phyloP scores from a whole-genome alignment of 129 eudicot genomes.

The Tagetes patula region DNA sequence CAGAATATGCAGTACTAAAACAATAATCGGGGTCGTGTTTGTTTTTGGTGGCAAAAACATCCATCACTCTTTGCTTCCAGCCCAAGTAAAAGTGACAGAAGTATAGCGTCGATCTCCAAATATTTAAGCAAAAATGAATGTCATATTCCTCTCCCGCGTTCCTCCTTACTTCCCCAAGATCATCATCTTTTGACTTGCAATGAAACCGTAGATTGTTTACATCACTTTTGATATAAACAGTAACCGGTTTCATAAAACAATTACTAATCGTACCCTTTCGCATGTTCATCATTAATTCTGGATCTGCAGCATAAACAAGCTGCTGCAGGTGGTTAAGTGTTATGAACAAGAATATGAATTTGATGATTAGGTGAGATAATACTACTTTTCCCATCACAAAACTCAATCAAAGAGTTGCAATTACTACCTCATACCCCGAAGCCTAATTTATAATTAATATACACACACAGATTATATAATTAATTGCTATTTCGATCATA shows the following conservation, averaged over 20 bases:
- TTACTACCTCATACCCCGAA: too few relatives aligned
- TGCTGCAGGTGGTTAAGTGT: background rate
- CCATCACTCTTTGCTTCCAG: background rate
- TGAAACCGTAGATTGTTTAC: constrained; percentile 8
- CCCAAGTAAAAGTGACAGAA: constrained; percentile 4
- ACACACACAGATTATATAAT: too few relatives aligned
- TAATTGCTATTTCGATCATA: too few relatives aligned
- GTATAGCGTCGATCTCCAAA: background rate
- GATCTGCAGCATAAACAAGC: background rate
- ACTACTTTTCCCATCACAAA: background rate
- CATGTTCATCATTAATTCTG: too few relatives aligned
- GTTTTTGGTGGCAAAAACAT: background rate
- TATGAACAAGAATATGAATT: background rate
- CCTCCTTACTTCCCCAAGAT: background rate
- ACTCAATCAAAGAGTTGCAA: background rate
- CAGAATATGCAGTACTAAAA: background rate
- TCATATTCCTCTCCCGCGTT: background rate
- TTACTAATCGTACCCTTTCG: background rate
- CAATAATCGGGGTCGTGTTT: background rate
- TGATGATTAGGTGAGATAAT: background rate
- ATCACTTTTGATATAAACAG: background rate
- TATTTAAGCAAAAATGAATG: background rate
- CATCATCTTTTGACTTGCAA: constrained; percentile 3
- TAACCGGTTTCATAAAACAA: background rate
- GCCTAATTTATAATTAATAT: too few relatives aligned